These are phyloP conservation scores for Neonectria hederae DNA, from an alignment of 2,329 filamentous ascomycete genomes.

Conservation along the genomic window DNA sequence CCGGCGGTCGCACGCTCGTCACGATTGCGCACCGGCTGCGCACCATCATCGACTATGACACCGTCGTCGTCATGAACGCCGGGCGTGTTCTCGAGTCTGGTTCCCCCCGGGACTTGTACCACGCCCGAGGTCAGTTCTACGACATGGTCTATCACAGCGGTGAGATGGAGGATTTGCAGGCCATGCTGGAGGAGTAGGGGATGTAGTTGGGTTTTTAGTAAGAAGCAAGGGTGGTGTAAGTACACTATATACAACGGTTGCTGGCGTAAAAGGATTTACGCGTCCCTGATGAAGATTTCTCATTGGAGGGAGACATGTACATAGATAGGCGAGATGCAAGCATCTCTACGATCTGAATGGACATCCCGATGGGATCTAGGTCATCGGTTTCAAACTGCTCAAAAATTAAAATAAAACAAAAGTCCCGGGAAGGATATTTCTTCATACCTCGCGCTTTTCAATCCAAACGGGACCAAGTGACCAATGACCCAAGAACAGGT, in stretches of 20 bases:
- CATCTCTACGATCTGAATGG: background rate
- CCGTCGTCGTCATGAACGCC: slow-evolving; percentile 64
- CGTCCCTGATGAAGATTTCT: background rate
- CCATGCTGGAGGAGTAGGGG: slow-evolving; percentile 41
- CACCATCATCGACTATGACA: slow-evolving; percentile 69
- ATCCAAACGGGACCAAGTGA: too few relatives aligned
- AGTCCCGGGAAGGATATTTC: background rate
- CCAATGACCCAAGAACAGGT: too few relatives aligned
- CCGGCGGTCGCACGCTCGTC: slow-evolving; percentile 61
- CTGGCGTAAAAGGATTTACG: background rate
- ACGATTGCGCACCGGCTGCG: slow-evolving; percentile 67
- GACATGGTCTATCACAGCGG: slow-evolving; percentile 66
- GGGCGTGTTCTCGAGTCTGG: slow-evolving; percentile 65
- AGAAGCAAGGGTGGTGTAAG: background rate
- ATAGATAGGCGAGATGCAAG: background rate
- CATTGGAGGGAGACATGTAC: background rate
- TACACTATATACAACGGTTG: background rate
- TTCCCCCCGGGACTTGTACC: slow-evolving; percentile 58
- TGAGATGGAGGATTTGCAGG: slow-evolving; percentile 58
- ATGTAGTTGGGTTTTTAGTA: background rate
- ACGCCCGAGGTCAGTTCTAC: slow-evolving; percentile 57
- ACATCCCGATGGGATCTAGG: background rate
- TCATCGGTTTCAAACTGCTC: background rate
- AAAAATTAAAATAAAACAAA: background rate
- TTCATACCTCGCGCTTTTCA: background rate